These are phyloP conservation scores for Skeletonema tropicum DNA, from an alignment of 108 stramenopile species.

Conservation along the genomic window DNA sequence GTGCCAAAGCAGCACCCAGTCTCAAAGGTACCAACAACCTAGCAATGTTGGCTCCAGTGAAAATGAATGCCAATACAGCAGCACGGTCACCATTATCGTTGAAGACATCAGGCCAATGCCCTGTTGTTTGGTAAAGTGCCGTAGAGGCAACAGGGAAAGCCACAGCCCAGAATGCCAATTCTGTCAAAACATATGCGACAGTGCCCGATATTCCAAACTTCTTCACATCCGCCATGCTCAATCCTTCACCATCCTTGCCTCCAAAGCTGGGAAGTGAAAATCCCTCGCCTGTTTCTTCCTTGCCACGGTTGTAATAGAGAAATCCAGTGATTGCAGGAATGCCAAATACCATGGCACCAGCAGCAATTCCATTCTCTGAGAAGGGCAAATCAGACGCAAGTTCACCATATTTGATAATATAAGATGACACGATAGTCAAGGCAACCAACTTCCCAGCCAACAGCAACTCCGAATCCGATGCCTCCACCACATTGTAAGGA, in stretches of 20 bases:
- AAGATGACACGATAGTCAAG: slow-evolving; percentile 61
- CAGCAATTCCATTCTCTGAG: slow-evolving; percentile 58
- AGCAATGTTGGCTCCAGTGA: slow-evolving; percentile 87
- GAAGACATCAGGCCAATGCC: slow-evolving; percentile 91
- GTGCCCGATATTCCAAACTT: slow-evolving; percentile 88
- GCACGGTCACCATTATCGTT: slow-evolving; percentile 77
- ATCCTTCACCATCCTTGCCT: slow-evolving; percentile 46
- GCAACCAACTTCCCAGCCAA: slow-evolving; percentile 68
- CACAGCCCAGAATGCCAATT: slow-evolving; percentile 89
- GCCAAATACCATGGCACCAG: slow-evolving; percentile 67
- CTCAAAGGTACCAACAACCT: slow-evolving; percentile 86
- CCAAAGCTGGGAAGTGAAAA: slow-evolving; percentile 46
- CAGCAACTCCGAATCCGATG: slow-evolving; percentile 54
- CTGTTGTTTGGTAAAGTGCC: slow-evolving; percentile 77
- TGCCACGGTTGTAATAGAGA: slow-evolving; percentile 59
- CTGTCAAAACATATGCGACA: slow-evolving; percentile 87
- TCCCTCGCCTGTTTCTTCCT: slow-evolving; percentile 55
- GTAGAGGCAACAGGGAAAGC: slow-evolving; percentile 87
- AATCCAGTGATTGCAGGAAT: slow-evolving; percentile 77
- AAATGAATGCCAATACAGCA: slow-evolving; percentile 81
- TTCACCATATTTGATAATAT: slow-evolving; percentile 81
- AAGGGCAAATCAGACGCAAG: slow-evolving; percentile 81
- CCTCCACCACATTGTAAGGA: slow-evolving; percentile 51
- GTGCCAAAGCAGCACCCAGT: slow-evolving; percentile 84
- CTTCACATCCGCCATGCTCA: slow-evolving; percentile 86